Conservation (phyloP, 1,284 basidiomycete genomes). For the Cutaneotrichosporon spelunceum region DNA sequence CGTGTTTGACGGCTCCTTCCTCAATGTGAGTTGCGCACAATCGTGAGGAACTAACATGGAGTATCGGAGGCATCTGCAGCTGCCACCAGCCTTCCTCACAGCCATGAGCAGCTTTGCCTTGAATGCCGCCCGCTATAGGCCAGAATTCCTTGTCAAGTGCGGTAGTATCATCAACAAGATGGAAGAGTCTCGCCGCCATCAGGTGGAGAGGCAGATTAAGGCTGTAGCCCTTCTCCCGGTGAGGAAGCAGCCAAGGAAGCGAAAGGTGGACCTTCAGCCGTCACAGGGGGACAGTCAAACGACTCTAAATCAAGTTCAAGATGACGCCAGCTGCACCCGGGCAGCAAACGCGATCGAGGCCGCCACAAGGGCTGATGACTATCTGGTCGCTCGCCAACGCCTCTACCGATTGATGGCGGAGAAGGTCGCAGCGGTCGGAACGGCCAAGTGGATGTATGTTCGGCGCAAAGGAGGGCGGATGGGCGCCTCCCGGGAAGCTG, state of each 20-base stretch:
- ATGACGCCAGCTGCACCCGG: not conserved
- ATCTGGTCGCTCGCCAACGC: not conserved
- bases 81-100: constrained; percentile 16
- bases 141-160: constrained; percentile 7
- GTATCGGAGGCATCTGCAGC: constrained; percentile 12
- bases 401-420: constrained; percentile 11
- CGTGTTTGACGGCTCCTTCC: constrained; percentile 25
- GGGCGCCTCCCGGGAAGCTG: constrained; percentile 11
- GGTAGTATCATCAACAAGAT: constrained; percentile 5
- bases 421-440: constrained; percentile 22
- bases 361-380: not conserved
- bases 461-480: constrained; percentile 13
- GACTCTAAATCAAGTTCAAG: not conserved
- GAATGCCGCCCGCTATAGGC: constrained; percentile 14
- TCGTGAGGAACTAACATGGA: constrained; percentile 4
- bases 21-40: not conserved
- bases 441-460: constrained; percentile 18
- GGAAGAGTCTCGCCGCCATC: constrained; percentile 8
- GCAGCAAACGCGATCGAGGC: not conserved
- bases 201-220: not conserved
- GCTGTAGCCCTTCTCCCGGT: not conserved
- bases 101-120: constrained; percentile 23
- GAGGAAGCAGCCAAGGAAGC: not conserved
- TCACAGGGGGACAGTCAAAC: not conserved
- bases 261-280: not conserved